A percentile compares a stretch with the other conserved stretches of the same genome.
phyloP scores from a whole-genome alignment of 305 asterid genomes.

The Lippia alba region DNA sequence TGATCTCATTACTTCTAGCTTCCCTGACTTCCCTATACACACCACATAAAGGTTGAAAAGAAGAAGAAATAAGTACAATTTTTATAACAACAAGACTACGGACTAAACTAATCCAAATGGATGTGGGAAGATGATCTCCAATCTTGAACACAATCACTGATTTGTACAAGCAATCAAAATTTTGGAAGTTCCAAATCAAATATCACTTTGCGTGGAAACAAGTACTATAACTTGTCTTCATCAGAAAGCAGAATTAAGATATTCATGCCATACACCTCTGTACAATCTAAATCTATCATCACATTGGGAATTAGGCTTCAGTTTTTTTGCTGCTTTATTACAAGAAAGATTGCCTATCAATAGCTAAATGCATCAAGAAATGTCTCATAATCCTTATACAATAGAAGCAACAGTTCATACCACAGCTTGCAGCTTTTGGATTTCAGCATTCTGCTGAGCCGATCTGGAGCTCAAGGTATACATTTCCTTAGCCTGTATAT shows the following conservation, averaged over 20 bases:
- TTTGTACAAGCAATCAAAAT: slow-evolving; percentile 57
- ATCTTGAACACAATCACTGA: slow-evolving; percentile 48
- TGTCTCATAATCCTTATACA: slow-evolving; percentile 7
- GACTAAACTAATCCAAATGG: slow-evolving; percentile 10
- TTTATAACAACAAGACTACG: slow-evolving; percentile 13
- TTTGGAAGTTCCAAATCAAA: slow-evolving; percentile 25
- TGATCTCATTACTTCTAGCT: slow-evolving; percentile 77
- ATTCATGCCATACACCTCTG: slow-evolving; percentile 10
- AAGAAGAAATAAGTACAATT: slow-evolving; percentile 5
- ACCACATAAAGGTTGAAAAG: slow-evolving; percentile 31
- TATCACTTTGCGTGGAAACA: slow-evolving; percentile 12
- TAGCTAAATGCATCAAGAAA: slow-evolving; percentile 14
- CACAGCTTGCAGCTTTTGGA: slow-evolving; percentile 68
- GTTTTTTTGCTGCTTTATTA: slow-evolving; percentile 7
- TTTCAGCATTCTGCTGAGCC: slow-evolving; percentile 69
- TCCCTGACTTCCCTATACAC: slow-evolving; percentile 75
- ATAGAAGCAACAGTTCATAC: slow-evolving; percentile 49
- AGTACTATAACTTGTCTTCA: neutral
- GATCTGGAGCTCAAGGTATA: slow-evolving; percentile 66
- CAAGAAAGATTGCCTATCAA: slow-evolving; percentile 14
- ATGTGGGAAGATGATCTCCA: slow-evolving; percentile 20
- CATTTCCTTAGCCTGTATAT: slow-evolving; percentile 68
- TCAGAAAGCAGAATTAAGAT: slow-evolving; percentile 6
- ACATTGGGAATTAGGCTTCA: slow-evolving; percentile 13
- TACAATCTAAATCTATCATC: neutral